These are phyloP conservation scores for Acanthamoeba healyi DNA, from an alignment of 208 protist species.

Conservation along the genomic window DNA sequence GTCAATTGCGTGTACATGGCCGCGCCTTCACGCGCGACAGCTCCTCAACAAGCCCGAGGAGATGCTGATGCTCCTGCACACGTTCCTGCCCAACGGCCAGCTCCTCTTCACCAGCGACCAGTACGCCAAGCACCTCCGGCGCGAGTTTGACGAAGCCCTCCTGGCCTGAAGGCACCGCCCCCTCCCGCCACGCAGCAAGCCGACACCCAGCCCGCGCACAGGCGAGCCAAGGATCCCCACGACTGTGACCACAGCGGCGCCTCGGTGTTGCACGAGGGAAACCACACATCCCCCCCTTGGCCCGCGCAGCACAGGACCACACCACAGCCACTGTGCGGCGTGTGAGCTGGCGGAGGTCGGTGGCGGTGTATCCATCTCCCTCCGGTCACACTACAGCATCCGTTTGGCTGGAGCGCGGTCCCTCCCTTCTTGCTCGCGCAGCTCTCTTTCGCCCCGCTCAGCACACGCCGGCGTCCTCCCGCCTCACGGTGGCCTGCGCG, in stretches of 20 bases:
- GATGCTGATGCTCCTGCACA: constrained; percentile 51
- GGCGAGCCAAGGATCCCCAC: no score
- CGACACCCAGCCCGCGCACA: no score
- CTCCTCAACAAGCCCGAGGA: constrained; percentile 40
- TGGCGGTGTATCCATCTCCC: background rate
- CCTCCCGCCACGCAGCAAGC: background rate
- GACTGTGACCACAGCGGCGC: no score
- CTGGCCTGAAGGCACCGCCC: background rate
- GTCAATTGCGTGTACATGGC: background rate
- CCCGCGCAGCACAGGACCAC: no score
- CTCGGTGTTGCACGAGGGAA: background rate
- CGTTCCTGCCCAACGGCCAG: constrained; percentile 33
- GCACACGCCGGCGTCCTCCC: no score
- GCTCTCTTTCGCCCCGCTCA: no score
- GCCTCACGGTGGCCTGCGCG: no score
- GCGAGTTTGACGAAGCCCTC: constrained; percentile 20
- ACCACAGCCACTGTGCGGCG: background rate
- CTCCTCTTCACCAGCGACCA: constrained; percentile 39
- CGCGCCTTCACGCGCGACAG: constrained; percentile 7
- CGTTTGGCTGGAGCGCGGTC: no score
- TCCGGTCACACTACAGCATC: no score
- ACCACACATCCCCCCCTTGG: background rate
- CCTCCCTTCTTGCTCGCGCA: no score
- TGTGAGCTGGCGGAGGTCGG: no score
- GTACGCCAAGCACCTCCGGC: constrained; percentile 22